Evolutionary conservation across 2,329 filamentous ascomycete species (phyloP), one percentile per base, ranked within the genome.

Genomic region (Parascedosporium putredinis): DNA sequence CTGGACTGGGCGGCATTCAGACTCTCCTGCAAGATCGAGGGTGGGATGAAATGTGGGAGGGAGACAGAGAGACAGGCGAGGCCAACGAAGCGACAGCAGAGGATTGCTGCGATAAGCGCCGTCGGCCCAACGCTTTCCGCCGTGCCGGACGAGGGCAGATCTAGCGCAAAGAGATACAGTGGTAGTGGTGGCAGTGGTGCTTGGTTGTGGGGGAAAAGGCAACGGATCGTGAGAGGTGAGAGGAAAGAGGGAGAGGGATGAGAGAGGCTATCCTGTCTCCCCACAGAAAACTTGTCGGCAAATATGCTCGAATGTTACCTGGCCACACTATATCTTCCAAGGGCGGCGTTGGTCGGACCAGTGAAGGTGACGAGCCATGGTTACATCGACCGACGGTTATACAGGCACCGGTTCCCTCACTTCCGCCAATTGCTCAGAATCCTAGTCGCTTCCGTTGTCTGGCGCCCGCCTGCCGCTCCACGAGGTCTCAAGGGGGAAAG

Each of bases 311-410:
- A 33, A 46, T 46, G 44, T 16, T 27, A 46, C 44, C 24, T 46
- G 25, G 16, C 36, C 36, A 40, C 16, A 8, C 5, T 33, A 29
- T 44, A n/a, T n/a, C n/a, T n/a, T 31, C 12, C 7, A 12, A 25
- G 43, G 6, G 24, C 16, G 20, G 3, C 25, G 16, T 23, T 44
- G 16, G 40, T 25, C 23, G 20, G 40, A 27, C 42, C n/a, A 24
- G 23, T 27, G 42, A 25, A 24, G 10, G 14, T 23, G 42, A 45
- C 7, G 42, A 24, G 42, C 24, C 24, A 29, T 7, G 24, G 44
- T 46, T 46, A 46, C 44, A 46, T 46, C 44, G 14, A 33, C n/a
- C 3, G 44, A 29, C 44, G 44, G 42, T 45, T 45, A 45, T 25
- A 45, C 22, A 45, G 42, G 42, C 42, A 29, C 42, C 42, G 5